Base-by-base conservation (phyloP, 108 stramenopile genomes). In the Cyclostephanos tholiformis region DNA sequence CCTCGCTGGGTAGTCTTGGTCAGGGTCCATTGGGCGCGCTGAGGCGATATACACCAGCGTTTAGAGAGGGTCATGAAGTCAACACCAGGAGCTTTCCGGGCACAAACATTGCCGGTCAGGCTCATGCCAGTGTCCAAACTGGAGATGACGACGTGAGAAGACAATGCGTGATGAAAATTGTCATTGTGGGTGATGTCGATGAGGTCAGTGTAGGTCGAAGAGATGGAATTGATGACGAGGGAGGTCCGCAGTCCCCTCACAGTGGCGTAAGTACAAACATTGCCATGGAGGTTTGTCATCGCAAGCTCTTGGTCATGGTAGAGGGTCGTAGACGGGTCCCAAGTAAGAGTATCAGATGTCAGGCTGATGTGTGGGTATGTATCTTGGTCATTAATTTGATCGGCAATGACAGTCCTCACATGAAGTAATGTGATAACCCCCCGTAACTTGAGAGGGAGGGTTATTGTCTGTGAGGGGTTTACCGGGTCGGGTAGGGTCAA, bases 31-130 rank as follows among this genome's bases (percentile, higher is more conserved):
- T 53, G 14, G 1, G 82, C 76, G 0, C 26, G 57, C 0, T 67
- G 39, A 11, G 36, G 48, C 0, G 58, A 67, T 14, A 73, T 74
- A n/a, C 71, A 14, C 82, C 82, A 83, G 25, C 68, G 38, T 35
- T 72, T 68, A 0, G 76, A 46, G 0, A 83, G 72, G 52, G 26
- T 59, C 57, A 11, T 20, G 6, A 32, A 30, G 5, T 59, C 57
- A 16, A 59, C 32, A 27, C 16, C 14, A 9, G 32, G 32, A 32
- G 32, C 32, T 32, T 32, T 32, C 32, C 32, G 32, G 32, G 32
- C 32, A 4, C 32, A 4, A 17, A 59, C 19, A 11, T 27, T 20
- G 10, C 57, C 57, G 3, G 10, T 59, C 57, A 13, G 6, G 8
- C 32, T 32, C 32, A 32, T 32, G 4, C 14, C 6, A 10, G 57